Evolutionary conservation across 768 basidiomycete genomes (phyloP), one percentile per base, ranked within the genome.

Genomic region (Hydnomerulius pinastri): DNA sequence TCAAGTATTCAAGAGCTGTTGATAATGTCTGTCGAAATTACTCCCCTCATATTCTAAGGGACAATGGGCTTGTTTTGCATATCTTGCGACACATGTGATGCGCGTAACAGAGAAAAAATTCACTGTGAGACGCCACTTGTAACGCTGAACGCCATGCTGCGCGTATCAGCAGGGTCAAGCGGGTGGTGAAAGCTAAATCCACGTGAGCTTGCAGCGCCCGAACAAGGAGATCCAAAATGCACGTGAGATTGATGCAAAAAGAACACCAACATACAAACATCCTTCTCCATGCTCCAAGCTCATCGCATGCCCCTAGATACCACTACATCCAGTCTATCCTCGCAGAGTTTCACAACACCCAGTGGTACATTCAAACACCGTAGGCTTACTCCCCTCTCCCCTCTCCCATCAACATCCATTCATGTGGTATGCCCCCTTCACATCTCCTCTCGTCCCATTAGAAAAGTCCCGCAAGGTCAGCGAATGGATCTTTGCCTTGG

Each of bases 391-490:
- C 12, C n/a, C n/a, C n/a, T n/a, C 15, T 12, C 23, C 13, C 23
- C 4, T 10, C 12, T 8, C 21, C 23, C 15, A 15, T 2, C 25
- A 21, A 13, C 15, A 25, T 23, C 39, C 13, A n/a, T 35, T 17
- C 33, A 35, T 20, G 18, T 10, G 33, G 30, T 15, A 11, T 11
- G 17, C 35, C 37, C 25, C 48, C 28, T 17, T 10, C 21, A n/a
- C 33, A 37, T 25, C 35, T 6, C n/a, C 10, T 4, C 36, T 25
- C 12, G 21, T 2, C 6, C 30, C 21, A 17, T 64, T 62, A 92
- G 65, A 92, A 91, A 47, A 92, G 68, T 17, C 85, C 85, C 2
- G 78, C 89, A 29, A 92, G 74, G 70, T 92, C 90, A 6, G 89
- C 88, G 60, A 92, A 92, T 35, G 91, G 90, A 67, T 92, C 90